Conservation (phyloP, 208 protist genomes). For the Leishmania arabica region DNA sequence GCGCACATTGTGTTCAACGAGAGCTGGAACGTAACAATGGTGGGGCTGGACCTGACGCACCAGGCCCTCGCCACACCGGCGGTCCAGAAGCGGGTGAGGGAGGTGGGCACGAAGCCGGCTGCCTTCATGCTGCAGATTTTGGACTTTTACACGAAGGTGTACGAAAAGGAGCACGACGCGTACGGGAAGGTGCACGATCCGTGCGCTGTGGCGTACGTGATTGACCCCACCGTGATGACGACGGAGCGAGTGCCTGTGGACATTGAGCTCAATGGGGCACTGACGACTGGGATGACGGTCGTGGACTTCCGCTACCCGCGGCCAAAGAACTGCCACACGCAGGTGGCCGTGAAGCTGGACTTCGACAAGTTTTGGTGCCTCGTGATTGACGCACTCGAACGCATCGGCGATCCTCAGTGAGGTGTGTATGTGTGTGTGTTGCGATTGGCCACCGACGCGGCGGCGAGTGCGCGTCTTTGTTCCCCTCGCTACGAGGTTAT, state of each 20-base stretch:
- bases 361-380: conserved; percentile 71
- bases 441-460: background rate
- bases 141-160: conserved; percentile 58
- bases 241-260: conserved; percentile 53
- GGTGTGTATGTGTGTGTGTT: background rate
- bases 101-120: conserved; percentile 39
- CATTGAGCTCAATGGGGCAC: conserved; percentile 51
- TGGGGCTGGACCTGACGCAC: conserved; percentile 84
- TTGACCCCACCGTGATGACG: conserved; percentile 63
- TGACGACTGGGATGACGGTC: conserved; percentile 68
- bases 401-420: conserved; percentile 48
- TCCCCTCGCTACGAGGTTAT: background rate
- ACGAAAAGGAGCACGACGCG: conserved; percentile 33
- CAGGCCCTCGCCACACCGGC: conserved; percentile 57
- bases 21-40: conserved; percentile 69
- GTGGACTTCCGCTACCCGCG: conserved; percentile 43
- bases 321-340: conserved; percentile 52
- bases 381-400: conserved; percentile 59
- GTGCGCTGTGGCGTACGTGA: conserved; percentile 77
- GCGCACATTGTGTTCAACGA: conserved; percentile 80
- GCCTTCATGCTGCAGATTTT: conserved; percentile 50
- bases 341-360: conserved; percentile 68
- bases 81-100: conserved; percentile 45
- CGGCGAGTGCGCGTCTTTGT: background rate
- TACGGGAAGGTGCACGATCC: conserved; percentile 70